Evolutionary conservation across 345 rosid species (phyloP).

Genomic region (Populus alba): DNA sequence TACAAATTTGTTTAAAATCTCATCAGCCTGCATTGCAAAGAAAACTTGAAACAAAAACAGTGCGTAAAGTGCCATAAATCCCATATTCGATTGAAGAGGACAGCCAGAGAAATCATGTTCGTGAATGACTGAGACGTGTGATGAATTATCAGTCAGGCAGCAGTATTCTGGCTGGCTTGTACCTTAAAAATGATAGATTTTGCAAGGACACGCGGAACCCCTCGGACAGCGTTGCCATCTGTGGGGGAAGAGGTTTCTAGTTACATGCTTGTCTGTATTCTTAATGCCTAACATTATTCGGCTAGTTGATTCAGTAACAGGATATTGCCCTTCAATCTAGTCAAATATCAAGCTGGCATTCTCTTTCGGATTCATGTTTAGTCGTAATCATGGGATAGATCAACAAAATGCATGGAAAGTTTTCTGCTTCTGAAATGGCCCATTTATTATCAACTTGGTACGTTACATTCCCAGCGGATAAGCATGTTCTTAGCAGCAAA

Average conservation of each 20-base stretch:
- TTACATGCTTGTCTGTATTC: constrained; percentile 4
- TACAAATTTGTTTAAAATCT: too few species aligned
- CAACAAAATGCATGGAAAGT: not conserved
- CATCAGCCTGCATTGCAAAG: not conserved
- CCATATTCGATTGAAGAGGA: not conserved
- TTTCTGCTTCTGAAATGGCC: not conserved
- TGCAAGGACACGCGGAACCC: not conserved
- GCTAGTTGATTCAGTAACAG: not conserved
- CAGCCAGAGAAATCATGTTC: not conserved
- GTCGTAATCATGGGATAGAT: not conserved
- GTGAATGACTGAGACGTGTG: too few species aligned
- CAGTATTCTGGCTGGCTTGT: not conserved
- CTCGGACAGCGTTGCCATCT: not conserved
- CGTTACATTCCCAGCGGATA: too few species aligned
- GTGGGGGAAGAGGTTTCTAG: not conserved
- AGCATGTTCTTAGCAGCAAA: too few species aligned
- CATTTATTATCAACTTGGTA: too few species aligned
- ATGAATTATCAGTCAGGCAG: not conserved
- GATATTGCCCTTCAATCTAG: not conserved
- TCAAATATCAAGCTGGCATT: not conserved
- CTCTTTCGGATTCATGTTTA: not conserved
- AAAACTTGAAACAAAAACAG: not conserved
- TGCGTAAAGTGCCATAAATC: not conserved
- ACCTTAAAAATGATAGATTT: not conserved
- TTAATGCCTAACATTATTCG: not conserved